A percentile compares a stretch with the other conserved stretches of the same genome.
These are phyloP conservation scores for Phyllosticta paracitricarpa DNA, from an alignment of 2,329 filamentous ascomycete species.

Conservation along the genomic window DNA sequence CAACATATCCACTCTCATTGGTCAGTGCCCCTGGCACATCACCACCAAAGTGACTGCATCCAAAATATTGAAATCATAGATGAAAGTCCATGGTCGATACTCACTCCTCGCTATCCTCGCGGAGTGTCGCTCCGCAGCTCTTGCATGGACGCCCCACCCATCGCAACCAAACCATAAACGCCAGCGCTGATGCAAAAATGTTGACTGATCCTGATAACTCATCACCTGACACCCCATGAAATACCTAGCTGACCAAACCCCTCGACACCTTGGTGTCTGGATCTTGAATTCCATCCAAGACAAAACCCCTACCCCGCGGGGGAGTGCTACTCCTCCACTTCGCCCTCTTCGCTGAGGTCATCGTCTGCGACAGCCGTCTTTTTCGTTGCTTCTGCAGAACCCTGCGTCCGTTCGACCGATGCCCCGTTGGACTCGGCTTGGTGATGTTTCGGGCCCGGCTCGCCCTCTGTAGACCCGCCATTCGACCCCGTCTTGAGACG, in stretches of 20 bases:
- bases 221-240: slow-evolving; percentile 1
- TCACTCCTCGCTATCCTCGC: not conserved
- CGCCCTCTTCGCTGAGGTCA: slow-evolving; percentile 36
- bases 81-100: not conserved
- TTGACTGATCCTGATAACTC: not conserved
- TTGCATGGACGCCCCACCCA: not conserved
- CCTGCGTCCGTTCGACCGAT: slow-evolving; percentile 1
- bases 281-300: not conserved
- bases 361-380: slow-evolving; percentile 11
- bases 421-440: slow-evolving; percentile 2
- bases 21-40: not conserved
- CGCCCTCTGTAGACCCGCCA: not conserved
- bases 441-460: not conserved
- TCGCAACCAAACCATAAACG: not conserved
- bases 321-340: slow-evolving; percentile 33
- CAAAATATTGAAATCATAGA: not conserved
- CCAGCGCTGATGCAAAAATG: slow-evolving; percentile 9
- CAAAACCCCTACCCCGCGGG: not conserved
- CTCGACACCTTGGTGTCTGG: not conserved
- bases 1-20: not conserved
- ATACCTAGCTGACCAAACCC: not conserved
- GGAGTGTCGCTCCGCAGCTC: not conserved
- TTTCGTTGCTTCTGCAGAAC: slow-evolving; percentile 3
- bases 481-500: slow-evolving; percentile 11
- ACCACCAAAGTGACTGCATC: not conserved